Evolutionary conservation across 2,329 filamentous ascomycete species (phyloP).

Genomic region (Verticillium nubilum): DNA sequence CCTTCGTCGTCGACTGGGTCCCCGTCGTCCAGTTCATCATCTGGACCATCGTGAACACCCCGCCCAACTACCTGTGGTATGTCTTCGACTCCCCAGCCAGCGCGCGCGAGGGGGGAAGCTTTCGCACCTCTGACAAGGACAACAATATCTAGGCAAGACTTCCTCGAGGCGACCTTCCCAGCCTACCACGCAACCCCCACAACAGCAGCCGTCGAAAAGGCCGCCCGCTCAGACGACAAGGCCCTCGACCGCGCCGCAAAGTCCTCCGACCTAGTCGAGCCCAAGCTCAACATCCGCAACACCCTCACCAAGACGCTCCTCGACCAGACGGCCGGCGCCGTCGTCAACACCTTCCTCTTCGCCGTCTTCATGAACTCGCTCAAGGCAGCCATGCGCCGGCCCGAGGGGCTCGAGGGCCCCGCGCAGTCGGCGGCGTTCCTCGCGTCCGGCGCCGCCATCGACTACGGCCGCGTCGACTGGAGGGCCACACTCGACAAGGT

Average conservation of each 20-base stretch:
- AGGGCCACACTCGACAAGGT: constrained; percentile 34
- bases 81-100: constrained; percentile 11
- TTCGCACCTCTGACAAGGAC: constrained; percentile 5
- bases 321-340: constrained; percentile 63
- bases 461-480: constrained; percentile 41
- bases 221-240: constrained; percentile 34
- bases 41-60: constrained; percentile 67
- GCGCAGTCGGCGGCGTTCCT: constrained; percentile 21
- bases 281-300: constrained; percentile 55
- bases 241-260: constrained; percentile 27
- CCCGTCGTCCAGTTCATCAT: constrained; percentile 72
- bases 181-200: constrained; percentile 47
- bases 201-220: constrained; percentile 30
- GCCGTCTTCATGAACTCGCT: constrained; percentile 53
- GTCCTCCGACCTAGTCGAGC: constrained; percentile 35
- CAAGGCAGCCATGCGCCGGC: constrained; percentile 39
- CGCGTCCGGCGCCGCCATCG: constrained; percentile 29
- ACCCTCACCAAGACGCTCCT: constrained; percentile 61
- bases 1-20: constrained; percentile 58
- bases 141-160: constrained; percentile 58
- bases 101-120: no score
- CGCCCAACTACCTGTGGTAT: constrained; percentile 79
- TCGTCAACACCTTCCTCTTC: constrained; percentile 61
- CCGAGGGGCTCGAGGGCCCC: constrained; percentile 26
- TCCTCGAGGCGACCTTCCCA: constrained; percentile 70